Evolutionary conservation across 2,329 filamentous ascomycete species (phyloP).

Genomic region (Verticillium nubilum): DNA sequence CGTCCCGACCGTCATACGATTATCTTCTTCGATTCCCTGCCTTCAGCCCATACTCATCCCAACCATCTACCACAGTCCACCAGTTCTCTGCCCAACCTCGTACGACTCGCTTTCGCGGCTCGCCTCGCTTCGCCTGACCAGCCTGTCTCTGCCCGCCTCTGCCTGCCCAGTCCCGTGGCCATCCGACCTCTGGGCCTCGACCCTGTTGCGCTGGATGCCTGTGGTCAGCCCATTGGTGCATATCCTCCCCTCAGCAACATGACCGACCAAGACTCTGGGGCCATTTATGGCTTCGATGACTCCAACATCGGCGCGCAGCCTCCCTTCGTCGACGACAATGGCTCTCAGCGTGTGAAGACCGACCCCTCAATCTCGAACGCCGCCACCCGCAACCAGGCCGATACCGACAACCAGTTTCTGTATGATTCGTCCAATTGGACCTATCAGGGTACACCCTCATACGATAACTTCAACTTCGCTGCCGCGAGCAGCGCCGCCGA

Average conservation of each 20-base stretch:
- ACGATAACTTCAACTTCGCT: slow-evolving; percentile 29
- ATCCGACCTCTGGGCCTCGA: neutral
- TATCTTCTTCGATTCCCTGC: neutral
- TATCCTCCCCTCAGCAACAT: slow-evolving; percentile 20
- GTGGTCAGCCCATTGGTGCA: slow-evolving; percentile 16
- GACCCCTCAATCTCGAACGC: slow-evolving; percentile 10
- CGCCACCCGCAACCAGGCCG: slow-evolving; percentile 21
- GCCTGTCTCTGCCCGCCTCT: neutral
- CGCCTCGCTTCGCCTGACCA: neutral
- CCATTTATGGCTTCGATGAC: slow-evolving; percentile 40
- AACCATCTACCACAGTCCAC: neutral
- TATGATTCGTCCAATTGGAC: slow-evolving; percentile 38
- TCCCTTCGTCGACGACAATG: slow-evolving; percentile 26
- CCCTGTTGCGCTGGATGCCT: slow-evolving; percentile 1
- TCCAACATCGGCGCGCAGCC: slow-evolving; percentile 23
- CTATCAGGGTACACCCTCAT: slow-evolving; percentile 42
- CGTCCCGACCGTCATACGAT: slow-evolving; percentile 2
- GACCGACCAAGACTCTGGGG: slow-evolving; percentile 33
- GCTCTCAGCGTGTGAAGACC: slow-evolving; percentile 12
- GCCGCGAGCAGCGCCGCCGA: slow-evolving; percentile 28
- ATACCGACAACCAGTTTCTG: slow-evolving; percentile 22
- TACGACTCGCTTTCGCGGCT: neutral
- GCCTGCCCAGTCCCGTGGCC: slow-evolving; percentile 5
- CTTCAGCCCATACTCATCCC: neutral
- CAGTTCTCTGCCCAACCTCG: neutral